Evolutionary conservation across 2,329 filamentous ascomycete genomes (phyloP), one percentile per base, ranked within the genome.

Genomic region (Colletotrichum limetticola): DNA sequence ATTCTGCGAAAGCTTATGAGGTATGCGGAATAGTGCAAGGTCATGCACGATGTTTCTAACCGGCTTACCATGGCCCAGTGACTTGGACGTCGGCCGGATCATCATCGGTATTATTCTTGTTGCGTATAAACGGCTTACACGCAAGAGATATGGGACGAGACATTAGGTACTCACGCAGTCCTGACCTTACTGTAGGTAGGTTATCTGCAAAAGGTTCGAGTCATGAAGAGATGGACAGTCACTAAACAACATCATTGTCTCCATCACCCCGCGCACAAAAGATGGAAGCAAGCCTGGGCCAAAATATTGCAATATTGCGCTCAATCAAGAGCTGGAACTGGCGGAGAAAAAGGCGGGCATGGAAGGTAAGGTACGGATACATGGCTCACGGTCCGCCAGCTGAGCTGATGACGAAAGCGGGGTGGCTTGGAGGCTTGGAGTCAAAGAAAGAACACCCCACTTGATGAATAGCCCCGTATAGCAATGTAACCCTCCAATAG

Each of bases 371-470:
- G 32, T 35, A 35, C 32, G 32, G 32, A 35, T 35, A 35, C 32
- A 35, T 35, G 32, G 32, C 32, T 35, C 32, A 35, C 32, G 11
- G 32, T 35, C 32, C 32, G 32, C 42, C 4, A 22, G 42, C 42
- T 22, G 42, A 49, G 42, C 8, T 55, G 55, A 65, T 70, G 70
- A 70, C 70, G 66, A 59, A 72, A 70, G 70, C 59, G 66, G 70
- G 66, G 59, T 72, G 70, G 66, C 60, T 64, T 55, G 66, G 32
- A 64, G 53, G 37, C 63, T 59, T 55, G 24, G 46, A 66, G 53
- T 52, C 68, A 53, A 49, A 52, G 12, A 24, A 59, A 42, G 46
- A 55, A 26, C 19, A 24, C 28, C 24, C 62, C 62, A 66, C 24
- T 58, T 28, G 60, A 37, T 46, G 24, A 26, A 60, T 66, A 19